phyloP scores from a whole-genome alignment of 768 basidiomycete species.

The Rhizopogon salebrosus region DNA sequence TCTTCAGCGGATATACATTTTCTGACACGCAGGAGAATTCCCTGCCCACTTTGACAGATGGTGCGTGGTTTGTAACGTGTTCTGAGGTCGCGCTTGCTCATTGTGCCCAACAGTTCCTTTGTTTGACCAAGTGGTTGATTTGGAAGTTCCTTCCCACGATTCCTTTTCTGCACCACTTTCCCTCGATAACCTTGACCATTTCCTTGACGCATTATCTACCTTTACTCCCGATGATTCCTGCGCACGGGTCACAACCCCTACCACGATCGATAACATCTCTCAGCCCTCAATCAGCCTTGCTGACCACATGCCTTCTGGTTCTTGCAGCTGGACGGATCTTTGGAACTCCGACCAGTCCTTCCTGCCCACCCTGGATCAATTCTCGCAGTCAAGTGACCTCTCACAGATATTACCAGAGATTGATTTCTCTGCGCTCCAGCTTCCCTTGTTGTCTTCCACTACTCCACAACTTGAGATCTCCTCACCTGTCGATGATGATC shows the following conservation, averaged over 20 bases:
- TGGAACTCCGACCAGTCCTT: background rate
- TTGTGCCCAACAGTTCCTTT: background rate
- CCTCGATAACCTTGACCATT: background rate
- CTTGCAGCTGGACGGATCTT: background rate
- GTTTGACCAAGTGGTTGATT: background rate
- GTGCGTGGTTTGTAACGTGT: background rate
- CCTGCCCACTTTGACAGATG: slow-evolving; percentile 1
- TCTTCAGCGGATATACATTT: slow-evolving; percentile 25
- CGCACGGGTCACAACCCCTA: background rate
- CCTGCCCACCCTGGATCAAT: background rate
- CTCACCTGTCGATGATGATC: slow-evolving; percentile 1
- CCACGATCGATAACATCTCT: too few relatives aligned
- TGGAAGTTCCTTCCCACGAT: background rate
- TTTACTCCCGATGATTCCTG: background rate
- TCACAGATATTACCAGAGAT: slow-evolving; percentile 15
- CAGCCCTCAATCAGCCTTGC: background rate
- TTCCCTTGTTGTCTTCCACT: slow-evolving; percentile 4
- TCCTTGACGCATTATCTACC: background rate
- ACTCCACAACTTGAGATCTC: background rate
- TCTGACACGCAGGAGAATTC: background rate
- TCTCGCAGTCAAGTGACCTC: background rate
- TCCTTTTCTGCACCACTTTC: background rate
- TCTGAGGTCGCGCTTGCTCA: background rate
- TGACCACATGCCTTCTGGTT: background rate
- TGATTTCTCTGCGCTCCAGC: slow-evolving; percentile 21